A percentile compares a stretch with the other conserved stretches of the same genome.
Conservation (phyloP, 148 eudicot species). For the Fagopyrum tataricum region DNA sequence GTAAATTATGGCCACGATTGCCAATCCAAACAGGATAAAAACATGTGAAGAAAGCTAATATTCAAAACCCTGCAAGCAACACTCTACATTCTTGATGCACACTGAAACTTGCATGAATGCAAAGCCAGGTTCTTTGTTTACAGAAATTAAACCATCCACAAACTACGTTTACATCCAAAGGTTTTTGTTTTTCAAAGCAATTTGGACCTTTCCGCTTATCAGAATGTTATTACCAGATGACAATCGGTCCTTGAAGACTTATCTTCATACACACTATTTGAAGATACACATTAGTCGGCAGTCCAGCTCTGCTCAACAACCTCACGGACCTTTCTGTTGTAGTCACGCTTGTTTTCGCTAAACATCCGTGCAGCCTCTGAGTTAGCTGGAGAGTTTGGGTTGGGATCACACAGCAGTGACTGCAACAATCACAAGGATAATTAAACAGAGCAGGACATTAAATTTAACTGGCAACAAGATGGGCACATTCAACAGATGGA, state of each 20-base stretch:
- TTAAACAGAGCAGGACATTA: background rate
- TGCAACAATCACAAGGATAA: conserved; percentile 3
- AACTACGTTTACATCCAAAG: background rate
- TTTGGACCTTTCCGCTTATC: background rate
- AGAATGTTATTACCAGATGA: conserved; percentile 7
- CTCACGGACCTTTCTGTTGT: conserved; percentile 21
- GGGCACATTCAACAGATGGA: background rate
- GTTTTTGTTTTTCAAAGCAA: background rate
- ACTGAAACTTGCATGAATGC: conserved; percentile 4
- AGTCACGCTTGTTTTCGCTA: conserved; percentile 23
- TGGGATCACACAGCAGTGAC: conserved; percentile 24
- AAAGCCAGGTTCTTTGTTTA: conserved; percentile 4
- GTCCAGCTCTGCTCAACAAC: conserved; percentile 26
- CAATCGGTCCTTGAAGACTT: conserved; percentile 8
- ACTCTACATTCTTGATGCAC: background rate
- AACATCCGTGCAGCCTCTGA: conserved; percentile 20
- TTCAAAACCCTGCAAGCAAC: background rate
- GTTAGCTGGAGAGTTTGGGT: conserved; percentile 23
- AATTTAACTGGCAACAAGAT: background rate
- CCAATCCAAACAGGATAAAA: background rate
- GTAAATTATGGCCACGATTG: background rate
- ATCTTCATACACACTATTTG: background rate
- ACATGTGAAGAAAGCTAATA: background rate
- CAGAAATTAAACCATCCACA: background rate
- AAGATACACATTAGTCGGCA: conserved; percentile 15